These are phyloP conservation scores for Astrothelium macrocarpum DNA, from an alignment of 495 filamentous ascomycete genomes.

Conservation along the genomic window DNA sequence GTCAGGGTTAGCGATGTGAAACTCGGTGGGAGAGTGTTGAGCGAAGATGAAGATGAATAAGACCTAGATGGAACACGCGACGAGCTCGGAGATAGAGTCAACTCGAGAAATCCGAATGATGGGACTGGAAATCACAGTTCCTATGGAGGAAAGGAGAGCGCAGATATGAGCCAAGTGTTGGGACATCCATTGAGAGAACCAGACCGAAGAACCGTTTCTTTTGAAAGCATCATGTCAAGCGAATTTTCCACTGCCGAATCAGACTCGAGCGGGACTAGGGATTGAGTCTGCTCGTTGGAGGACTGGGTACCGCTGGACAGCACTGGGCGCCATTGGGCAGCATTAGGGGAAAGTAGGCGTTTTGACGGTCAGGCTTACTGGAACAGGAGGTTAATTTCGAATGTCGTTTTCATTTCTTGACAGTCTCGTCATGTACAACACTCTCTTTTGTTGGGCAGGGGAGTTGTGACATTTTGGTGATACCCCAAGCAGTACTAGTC, in stretches of 20 bases:
- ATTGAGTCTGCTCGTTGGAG: neutral
- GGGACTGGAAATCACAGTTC: neutral
- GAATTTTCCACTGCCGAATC: neutral
- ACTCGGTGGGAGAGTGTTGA: constrained; percentile 70
- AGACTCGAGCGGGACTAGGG: neutral
- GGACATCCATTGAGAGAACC: neutral
- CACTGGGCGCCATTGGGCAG: no score
- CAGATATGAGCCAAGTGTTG: neutral
- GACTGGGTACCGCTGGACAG: no score
- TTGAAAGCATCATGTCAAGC: neutral
- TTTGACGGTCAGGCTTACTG: neutral
- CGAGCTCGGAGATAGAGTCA: neutral
- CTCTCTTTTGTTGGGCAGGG: neutral
- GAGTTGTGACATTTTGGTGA: constrained; percentile 3
- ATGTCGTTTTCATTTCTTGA: neutral
- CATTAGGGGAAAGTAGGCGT: neutral
- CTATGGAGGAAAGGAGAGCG: neutral
- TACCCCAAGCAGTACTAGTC: neutral
- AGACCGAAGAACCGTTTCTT: neutral
- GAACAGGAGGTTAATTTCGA: neutral
- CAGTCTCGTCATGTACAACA: neutral
- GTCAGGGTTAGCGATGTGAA: constrained; percentile 69
- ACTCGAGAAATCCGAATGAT: neutral
- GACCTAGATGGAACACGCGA: constrained; percentile 12
- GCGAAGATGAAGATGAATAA: constrained; percentile 46